Base-by-base conservation (phyloP, 345 rosid species). In the Tarenaya hassleriana region DNA sequence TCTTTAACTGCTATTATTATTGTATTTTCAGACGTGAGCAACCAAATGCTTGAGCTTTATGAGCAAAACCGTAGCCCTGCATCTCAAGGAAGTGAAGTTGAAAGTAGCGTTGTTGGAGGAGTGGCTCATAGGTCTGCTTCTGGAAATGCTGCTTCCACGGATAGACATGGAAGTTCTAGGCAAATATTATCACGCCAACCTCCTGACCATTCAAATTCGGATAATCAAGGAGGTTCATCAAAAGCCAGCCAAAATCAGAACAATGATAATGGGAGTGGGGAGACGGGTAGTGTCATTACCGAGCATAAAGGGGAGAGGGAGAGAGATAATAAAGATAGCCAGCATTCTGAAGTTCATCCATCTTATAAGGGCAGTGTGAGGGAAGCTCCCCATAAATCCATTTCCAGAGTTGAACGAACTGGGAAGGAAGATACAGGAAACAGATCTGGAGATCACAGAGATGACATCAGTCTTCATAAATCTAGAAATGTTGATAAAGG, bases 21-120 rank as follows among this genome's bases (percentile, higher is more conserved):
- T 50, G 33, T 56, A n/a, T 34, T 50, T 55, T 61, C 94, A 89
- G 95, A 89, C 71, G 97, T 85, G 35, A 86, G 97, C 77, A 89
- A 86, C 74, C 97, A 89, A 66, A 89, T 89, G 94, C 68, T 83
- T 70, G 95, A 89, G 72, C 77, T 89, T 7, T 86, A 86, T 33
- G 97, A 89, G 77, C 97, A 89, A 71, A 89, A 83, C 66, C 70
- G 85, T 67, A 69, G 77, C 39, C 88, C 87, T 56, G 75, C 75
- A 10, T 70, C 92, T 52, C 95, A 79, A 66, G 94, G 72, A 49
- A 79, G 85, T 69, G 94, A 86, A 73, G 79, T 76, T 14, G 95
- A 86, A 59, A 92, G 96, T 75, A 78, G 81, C 64, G 81, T 70
- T 16, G 95, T 82, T 52, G 83, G 77, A 55, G 85, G 79, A 10